A percentile compares a stretch with the other conserved stretches of the same genome.
These are phyloP conservation scores for Trichosanthes cucumerina DNA, from an alignment of 306 rosid species.

Conservation along the genomic window DNA sequence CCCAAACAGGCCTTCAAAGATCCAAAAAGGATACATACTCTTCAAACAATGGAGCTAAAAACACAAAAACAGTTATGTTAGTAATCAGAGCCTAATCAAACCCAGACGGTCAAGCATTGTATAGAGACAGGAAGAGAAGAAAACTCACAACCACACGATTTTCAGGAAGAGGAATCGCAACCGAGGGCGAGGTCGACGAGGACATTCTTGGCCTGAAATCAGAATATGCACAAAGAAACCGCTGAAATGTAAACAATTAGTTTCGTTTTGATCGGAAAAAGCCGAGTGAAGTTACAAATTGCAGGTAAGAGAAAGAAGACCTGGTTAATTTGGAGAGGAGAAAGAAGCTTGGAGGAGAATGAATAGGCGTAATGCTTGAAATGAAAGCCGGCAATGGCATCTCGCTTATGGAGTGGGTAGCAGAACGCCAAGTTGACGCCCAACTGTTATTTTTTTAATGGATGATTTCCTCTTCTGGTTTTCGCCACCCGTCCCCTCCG, in stretches of 20 bases:
- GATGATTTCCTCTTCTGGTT: not conserved
- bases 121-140: constrained; percentile 3
- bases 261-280: not conserved
- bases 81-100: not conserved
- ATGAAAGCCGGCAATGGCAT: not conserved
- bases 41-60: not conserved
- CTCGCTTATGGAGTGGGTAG: not conserved
- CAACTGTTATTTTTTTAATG: not conserved
- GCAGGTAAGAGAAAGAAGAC: not conserved
- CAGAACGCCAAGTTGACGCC: not conserved
- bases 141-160: constrained; percentile 45
- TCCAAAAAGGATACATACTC: not conserved
- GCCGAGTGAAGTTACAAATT: not conserved
- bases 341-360: not conserved
- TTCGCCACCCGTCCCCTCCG: not conserved
- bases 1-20: no score
- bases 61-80: not conserved
- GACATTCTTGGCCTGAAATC: constrained; percentile 34
- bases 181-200: constrained; percentile 24
- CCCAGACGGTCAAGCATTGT: not conserved
- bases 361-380: not conserved
- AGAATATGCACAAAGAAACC: not conserved
- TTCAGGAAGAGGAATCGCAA: constrained; percentile 34
- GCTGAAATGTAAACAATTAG: constrained; percentile 7
- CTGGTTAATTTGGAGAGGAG: not conserved